Conservation (phyloP, 352 stramenopile genomes). For the Phytophthora ramorum region DNA sequence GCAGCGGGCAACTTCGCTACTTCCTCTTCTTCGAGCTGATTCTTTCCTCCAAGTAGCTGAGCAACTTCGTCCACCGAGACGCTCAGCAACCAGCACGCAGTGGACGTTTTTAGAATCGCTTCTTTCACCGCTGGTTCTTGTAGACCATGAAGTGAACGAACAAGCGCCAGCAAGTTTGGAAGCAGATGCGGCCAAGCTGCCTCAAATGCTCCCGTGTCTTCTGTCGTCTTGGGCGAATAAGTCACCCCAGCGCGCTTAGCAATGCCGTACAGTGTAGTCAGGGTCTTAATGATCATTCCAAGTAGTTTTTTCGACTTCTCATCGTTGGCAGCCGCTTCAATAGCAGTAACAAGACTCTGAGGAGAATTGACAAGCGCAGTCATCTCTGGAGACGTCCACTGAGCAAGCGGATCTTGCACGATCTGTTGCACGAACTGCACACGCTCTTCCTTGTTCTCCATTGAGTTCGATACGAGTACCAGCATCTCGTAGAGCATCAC, state of each 20-base stretch:
- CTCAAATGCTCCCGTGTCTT: constrained; percentile 52
- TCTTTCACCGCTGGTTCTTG: constrained; percentile 61
- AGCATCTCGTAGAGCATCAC: constrained; percentile 87
- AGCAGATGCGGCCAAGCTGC: constrained; percentile 72
- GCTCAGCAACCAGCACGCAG: constrained; percentile 69
- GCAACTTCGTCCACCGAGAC: constrained; percentile 81
- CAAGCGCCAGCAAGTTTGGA: constrained; percentile 66
- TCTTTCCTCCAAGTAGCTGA: constrained; percentile 77
- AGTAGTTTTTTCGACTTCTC: constrained; percentile 56
- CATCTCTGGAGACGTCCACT: constrained; percentile 76
- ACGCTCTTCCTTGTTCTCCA: constrained; percentile 67
- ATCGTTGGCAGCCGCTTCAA: constrained; percentile 49
- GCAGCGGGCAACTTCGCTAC: constrained; percentile 54
- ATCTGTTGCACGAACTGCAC: constrained; percentile 76
- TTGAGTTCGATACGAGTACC: constrained; percentile 82
- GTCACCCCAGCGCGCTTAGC: constrained; percentile 57
- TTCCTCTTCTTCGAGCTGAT: constrained; percentile 76
- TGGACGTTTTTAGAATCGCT: constrained; percentile 58
- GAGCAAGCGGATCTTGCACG: constrained; percentile 66
- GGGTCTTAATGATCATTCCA: constrained; percentile 68
- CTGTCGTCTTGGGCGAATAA: constrained; percentile 21
- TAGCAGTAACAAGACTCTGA: constrained; percentile 58
- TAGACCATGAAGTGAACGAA: constrained; percentile 69
- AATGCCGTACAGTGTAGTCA: constrained; percentile 85
- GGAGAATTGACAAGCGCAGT: constrained; percentile 64